Conservation (phyloP, 805 yeast genomes). For the Ascoidea asiatica region DNA sequence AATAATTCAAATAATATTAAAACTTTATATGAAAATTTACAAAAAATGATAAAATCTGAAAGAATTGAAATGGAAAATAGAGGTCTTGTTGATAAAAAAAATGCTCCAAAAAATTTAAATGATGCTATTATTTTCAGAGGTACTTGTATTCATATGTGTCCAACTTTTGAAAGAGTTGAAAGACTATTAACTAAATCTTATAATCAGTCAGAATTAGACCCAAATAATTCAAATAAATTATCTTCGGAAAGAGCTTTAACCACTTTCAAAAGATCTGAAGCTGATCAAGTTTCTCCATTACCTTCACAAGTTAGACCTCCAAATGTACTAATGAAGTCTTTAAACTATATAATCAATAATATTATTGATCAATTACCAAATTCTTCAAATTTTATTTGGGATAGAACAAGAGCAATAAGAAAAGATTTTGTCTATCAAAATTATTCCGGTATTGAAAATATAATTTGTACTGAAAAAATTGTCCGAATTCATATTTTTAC, state of each 20-base stretch:
- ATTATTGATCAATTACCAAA: slow-evolving; percentile 61
- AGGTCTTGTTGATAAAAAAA: slow-evolving; percentile 82
- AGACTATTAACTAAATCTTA: slow-evolving; percentile 82
- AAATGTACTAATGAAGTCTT: slow-evolving; percentile 44
- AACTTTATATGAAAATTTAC: slow-evolving; percentile 62
- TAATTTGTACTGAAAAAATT: slow-evolving; percentile 83
- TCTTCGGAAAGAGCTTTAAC: slow-evolving; percentile 58
- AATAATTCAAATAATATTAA: slow-evolving; percentile 42
- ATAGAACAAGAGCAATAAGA: slow-evolving; percentile 88
- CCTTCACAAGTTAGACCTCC: slow-evolving; percentile 99
- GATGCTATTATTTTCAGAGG: slow-evolving; percentile 87
- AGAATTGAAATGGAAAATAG: slow-evolving; percentile 63
- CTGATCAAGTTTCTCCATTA: slow-evolving; percentile 95
- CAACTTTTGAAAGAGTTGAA: slow-evolving; percentile 80
- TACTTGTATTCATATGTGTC: slow-evolving; percentile 89
- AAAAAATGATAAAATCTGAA: slow-evolving; percentile 60
- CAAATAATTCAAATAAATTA: slow-evolving; percentile 37
- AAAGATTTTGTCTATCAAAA: slow-evolving; percentile 96
- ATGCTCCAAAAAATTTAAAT: slow-evolving; percentile 63
- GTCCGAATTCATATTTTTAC: slow-evolving; percentile 78
- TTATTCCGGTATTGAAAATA: slow-evolving; percentile 84
- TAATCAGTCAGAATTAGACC: slow-evolving; percentile 60
- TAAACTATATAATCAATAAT: slow-evolving; percentile 57
- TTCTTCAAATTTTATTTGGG: slow-evolving; percentile 90
- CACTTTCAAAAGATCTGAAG: slow-evolving; percentile 93